Evolutionary conservation across 2,329 filamentous ascomycete genomes (phyloP).

Genomic region (Ascomycota sp.): DNA sequence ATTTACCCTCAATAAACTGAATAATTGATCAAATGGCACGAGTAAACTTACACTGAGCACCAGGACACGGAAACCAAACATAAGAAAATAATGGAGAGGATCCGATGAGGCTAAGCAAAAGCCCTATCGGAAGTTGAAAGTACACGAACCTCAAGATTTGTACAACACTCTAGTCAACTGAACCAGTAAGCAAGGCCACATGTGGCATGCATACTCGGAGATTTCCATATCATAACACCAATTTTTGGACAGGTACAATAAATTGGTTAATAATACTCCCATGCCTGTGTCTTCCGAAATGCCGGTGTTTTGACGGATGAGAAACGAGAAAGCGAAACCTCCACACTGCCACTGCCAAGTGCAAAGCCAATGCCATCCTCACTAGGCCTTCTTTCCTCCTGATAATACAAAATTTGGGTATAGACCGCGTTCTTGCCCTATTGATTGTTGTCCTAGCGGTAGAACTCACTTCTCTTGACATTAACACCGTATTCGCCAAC

Average conservation of each 20-base stretch:
- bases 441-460: slow-evolving; percentile 49
- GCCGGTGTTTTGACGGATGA: too few relatives aligned
- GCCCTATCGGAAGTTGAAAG: not conserved
- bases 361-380: slow-evolving; percentile 3
- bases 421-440: too few relatives aligned
- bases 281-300: too few relatives aligned
- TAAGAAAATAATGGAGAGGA: slow-evolving; percentile 23
- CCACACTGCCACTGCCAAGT: too few relatives aligned
- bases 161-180: too few relatives aligned
- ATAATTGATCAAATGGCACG: not conserved
- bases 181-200: too few relatives aligned
- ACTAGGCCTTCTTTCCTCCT: not conserved
- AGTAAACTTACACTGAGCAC: not conserved
- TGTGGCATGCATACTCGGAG: too few relatives aligned
- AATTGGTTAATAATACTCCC: too few relatives aligned
- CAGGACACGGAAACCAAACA: slow-evolving; percentile 38
- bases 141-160: slow-evolving; percentile 1
- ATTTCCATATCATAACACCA: too few relatives aligned
- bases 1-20: not conserved
- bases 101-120: not conserved
- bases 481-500: slow-evolving; percentile 96
- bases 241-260: too few relatives aligned
- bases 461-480: slow-evolving; percentile 93
- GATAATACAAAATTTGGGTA: not conserved
- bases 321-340: too few relatives aligned